Conservation (phyloP, 1,284 basidiomycete species). For the Leccinum cinnamomeum region DNA sequence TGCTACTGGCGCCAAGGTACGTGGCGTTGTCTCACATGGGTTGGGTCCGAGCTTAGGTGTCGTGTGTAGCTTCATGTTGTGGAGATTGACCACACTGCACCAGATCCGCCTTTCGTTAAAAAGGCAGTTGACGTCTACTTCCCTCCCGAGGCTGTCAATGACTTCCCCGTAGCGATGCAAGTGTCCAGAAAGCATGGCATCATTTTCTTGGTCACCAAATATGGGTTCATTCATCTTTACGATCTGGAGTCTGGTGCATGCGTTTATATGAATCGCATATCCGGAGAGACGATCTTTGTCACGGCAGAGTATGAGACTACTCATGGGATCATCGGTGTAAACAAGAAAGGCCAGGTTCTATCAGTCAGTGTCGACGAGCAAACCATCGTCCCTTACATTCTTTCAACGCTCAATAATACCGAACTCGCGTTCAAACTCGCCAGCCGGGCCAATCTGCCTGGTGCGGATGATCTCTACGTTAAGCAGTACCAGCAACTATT, state of each 20-base stretch:
- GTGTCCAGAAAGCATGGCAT: conserved; percentile 97
- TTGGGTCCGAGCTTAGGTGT: conserved; percentile 18
- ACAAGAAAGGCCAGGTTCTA: conserved; percentile 98
- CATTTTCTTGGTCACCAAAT: conserved; percentile 97
- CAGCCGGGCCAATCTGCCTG: conserved; percentile 95
- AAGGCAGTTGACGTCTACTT: conserved; percentile 99
- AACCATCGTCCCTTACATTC: conserved; percentile 94
- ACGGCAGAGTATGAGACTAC: conserved; percentile 95
- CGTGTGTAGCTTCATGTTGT: conserved; percentile 87
- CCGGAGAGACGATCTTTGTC: conserved; percentile 99
- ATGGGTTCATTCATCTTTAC: conserved; percentile 99
- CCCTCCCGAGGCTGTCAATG: conserved; percentile 96
- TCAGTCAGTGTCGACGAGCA: conserved; percentile 97
- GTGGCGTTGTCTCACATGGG: conserved; percentile 26
- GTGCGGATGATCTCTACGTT: conserved; percentile 96
- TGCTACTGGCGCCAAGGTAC: conserved; percentile 93
- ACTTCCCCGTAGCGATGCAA: conserved; percentile 99
- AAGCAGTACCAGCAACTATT: conserved; percentile 96
- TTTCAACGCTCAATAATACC: conserved; percentile 93
- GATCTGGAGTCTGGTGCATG: conserved; percentile 98
- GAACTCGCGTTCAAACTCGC: conserved; percentile 99
- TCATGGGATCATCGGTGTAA: conserved; percentile 98
- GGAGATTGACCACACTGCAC: conserved; percentile 95
- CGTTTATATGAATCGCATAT: conserved; percentile 99
- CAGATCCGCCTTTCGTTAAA: conserved; percentile 96